phyloP scores from a whole-genome alignment of 2,329 filamentous ascomycete species.

The Colletotrichum tropicale region DNA sequence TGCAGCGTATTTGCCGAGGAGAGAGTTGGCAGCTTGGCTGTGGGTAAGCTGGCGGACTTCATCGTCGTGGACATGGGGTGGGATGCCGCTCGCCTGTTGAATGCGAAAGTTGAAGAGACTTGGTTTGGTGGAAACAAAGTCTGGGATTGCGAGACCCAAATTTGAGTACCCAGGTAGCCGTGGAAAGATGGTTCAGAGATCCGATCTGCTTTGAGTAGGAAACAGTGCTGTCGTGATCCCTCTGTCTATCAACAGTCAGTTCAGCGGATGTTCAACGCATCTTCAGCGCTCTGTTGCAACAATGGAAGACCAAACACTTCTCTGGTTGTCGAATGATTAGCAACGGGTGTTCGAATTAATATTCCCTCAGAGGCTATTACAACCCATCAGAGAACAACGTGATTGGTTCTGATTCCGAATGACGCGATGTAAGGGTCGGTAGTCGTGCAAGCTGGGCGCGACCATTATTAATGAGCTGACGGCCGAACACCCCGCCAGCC shows the following conservation, averaged over 20 bases:
- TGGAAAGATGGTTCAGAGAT: background rate
- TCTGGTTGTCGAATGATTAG: background rate
- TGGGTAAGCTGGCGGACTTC: conserved; percentile 62
- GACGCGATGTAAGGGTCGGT: background rate
- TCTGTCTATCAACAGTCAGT: background rate
- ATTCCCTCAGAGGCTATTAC: background rate
- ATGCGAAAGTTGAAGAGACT: conserved; percentile 53
- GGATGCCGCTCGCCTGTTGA: conserved; percentile 48
- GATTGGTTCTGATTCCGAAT: background rate
- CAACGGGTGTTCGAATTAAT: background rate
- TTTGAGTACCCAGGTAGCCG: background rate
- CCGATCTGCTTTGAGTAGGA: background rate
- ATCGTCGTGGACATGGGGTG: conserved; percentile 56
- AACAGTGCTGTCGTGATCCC: background rate
- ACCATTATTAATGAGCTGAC: background rate
- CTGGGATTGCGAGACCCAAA: conserved; percentile 19
- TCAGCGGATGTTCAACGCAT: background rate
- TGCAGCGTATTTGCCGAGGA: conserved; percentile 63
- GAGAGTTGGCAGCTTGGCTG: conserved; percentile 55
- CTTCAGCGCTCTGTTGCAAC: background rate
- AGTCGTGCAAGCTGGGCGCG: background rate
- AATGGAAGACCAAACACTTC: background rate
- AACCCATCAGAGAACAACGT: background rate
- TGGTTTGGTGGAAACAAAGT: conserved; percentile 56
- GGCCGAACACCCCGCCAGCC: background rate